Percentiles rank a stretch among this genome's conserved stretches.
These are phyloP conservation scores for Chenopodium album DNA, from an alignment of 148 eudicot species.

Conservation along the genomic window DNA sequence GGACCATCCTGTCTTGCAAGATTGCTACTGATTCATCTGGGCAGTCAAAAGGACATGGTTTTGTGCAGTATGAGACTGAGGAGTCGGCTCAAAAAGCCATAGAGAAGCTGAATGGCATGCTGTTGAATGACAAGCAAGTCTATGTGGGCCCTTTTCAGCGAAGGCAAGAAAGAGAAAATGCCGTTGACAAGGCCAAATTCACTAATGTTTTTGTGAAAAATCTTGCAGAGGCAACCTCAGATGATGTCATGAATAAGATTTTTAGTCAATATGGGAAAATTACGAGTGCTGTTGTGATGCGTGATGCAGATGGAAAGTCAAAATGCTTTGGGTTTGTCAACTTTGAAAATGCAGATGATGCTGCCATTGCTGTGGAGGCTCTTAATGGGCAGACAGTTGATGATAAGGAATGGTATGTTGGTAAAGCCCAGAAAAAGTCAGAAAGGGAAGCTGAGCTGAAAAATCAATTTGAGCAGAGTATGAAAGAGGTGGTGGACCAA, in stretches of 20 bases:
- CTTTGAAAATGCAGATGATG: slow-evolving; percentile 82
- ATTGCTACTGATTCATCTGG: slow-evolving; percentile 76
- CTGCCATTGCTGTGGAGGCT: slow-evolving; percentile 73
- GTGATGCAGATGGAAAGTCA: slow-evolving; percentile 76
- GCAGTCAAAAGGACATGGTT: slow-evolving; percentile 89
- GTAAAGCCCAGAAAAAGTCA: slow-evolving; percentile 83
- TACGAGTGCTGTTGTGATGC: slow-evolving; percentile 85
- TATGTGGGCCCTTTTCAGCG: slow-evolving; percentile 79
- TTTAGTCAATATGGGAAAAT: slow-evolving; percentile 76
- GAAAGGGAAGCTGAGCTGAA: slow-evolving; percentile 80
- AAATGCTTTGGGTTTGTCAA: slow-evolving; percentile 95
- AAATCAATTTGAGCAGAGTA: slow-evolving; percentile 56
- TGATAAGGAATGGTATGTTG: slow-evolving; percentile 90
- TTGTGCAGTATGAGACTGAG: slow-evolving; percentile 84
- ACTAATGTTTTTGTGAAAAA: slow-evolving; percentile 87
- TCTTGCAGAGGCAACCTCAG: slow-evolving; percentile 66
- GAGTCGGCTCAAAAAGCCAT: slow-evolving; percentile 83
- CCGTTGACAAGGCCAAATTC: slow-evolving; percentile 58
- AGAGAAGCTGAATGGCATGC: slow-evolving; percentile 78
- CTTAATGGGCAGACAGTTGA: slow-evolving; percentile 73
- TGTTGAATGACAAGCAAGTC: slow-evolving; percentile 86
- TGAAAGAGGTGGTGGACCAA: slow-evolving; percentile 65
- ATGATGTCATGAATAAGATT: slow-evolving; percentile 58
- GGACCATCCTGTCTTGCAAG: slow-evolving; percentile 83
- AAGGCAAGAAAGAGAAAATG: slow-evolving; percentile 73